Evolutionary conservation across 2,329 filamentous ascomycete species (phyloP).

Genomic region (Monosporascus sp.): DNA sequence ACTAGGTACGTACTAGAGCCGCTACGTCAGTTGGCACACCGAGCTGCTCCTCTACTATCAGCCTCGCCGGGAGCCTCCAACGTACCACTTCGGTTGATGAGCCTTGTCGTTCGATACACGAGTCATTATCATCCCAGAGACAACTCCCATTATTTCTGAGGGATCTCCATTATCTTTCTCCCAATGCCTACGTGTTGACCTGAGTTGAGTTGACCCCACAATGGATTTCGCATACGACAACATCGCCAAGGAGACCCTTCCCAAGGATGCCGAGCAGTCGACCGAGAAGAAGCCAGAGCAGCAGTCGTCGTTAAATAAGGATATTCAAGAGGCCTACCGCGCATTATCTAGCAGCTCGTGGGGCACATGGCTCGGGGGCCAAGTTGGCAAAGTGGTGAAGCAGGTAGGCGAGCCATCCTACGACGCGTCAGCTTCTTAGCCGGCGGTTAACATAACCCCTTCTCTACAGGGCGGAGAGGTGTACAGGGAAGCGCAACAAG

Average conservation of each 20-base stretch:
- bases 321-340: constrained; percentile 92
- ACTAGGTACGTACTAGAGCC: too few relatives aligned
- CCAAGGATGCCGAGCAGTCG: constrained; percentile 50
- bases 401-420: constrained; percentile 53
- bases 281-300: constrained; percentile 37
- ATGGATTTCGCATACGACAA: constrained; percentile 99
- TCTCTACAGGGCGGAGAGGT: constrained; percentile 64
- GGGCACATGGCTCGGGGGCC: constrained; percentile 82
- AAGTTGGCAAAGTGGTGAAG: constrained; percentile 88
- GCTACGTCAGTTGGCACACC: neutral
- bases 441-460: constrained; percentile 1
- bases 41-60: neutral
- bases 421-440: neutral
- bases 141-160: too few relatives aligned
- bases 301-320: constrained; percentile 66
- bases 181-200: neutral
- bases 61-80: neutral
- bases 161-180: too few relatives aligned
- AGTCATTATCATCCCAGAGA: neutral
- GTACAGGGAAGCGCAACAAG: constrained; percentile 81
- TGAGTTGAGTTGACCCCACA: constrained; percentile 10
- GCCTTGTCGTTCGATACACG: neutral
- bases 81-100: neutral
- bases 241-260: constrained; percentile 77
- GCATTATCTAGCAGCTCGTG: constrained; percentile 88